These are phyloP conservation scores for Aspergillus calidoustus DNA, from an alignment of 2,329 filamentous ascomycete genomes.

Conservation along the genomic window DNA sequence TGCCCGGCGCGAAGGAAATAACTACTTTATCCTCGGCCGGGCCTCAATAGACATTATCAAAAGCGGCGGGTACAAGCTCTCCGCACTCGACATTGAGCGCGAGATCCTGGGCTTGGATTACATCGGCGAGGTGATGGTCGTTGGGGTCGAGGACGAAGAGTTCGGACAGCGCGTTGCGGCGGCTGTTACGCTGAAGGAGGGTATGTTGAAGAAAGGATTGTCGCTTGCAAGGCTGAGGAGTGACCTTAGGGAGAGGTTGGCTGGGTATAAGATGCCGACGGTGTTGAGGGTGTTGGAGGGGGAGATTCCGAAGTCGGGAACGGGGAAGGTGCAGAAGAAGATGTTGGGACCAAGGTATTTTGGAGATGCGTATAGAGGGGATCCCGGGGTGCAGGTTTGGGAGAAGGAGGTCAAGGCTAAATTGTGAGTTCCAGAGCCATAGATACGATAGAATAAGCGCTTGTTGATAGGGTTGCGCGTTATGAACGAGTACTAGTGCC, in stretches of 20 bases:
- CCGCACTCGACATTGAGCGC: conserved; percentile 58
- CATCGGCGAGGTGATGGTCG: conserved; percentile 57
- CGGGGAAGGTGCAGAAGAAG: conserved; percentile 73
- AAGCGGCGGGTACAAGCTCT: conserved; percentile 60
- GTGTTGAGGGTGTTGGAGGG: conserved; percentile 77
- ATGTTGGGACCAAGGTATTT: conserved; percentile 41
- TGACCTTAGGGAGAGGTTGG: conserved; percentile 58
- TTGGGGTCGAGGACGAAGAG: conserved; percentile 57
- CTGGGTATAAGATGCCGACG: conserved; percentile 89
- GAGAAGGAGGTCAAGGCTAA: background rate
- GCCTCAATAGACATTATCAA: conserved; percentile 60
- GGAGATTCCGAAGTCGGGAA: conserved; percentile 59
- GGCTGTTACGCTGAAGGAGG: conserved; percentile 44
- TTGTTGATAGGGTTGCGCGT: too few species aligned
- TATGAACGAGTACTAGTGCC: too few species aligned
- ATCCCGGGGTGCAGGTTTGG: conserved; percentile 33
- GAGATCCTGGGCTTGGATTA: conserved; percentile 55
- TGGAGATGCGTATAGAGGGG: conserved; percentile 31
- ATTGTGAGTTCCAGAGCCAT: background rate
- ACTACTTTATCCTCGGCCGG: conserved; percentile 57
- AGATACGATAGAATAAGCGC: background rate
- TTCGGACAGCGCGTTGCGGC: conserved; percentile 60
- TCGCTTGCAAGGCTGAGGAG: conserved; percentile 34
- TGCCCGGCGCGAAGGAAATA: conserved; percentile 41
- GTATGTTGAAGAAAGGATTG: conserved; percentile 24